These are phyloP conservation scores for Aspergillus sergii DNA, from an alignment of 2,329 filamentous ascomycete species.

Conservation along the genomic window DNA sequence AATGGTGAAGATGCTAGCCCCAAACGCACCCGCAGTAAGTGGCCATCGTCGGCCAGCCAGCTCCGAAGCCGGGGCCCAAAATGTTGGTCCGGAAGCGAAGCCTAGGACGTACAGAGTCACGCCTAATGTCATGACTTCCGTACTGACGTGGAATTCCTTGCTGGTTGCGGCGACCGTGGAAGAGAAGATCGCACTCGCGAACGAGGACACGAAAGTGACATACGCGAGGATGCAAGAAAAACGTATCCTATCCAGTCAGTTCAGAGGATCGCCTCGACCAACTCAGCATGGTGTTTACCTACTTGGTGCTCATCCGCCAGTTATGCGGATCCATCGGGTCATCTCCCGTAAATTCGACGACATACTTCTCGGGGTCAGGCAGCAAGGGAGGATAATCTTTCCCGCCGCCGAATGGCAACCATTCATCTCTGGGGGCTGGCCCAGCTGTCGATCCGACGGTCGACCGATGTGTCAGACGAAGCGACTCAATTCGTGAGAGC, in stretches of 20 bases:
- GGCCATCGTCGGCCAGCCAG: conserved; percentile 60
- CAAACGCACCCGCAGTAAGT: conserved; percentile 45
- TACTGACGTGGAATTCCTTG: conserved; percentile 47
- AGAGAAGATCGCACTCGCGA: conserved; percentile 67
- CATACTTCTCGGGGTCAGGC: conserved; percentile 55
- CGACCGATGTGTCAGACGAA: conserved; percentile 28
- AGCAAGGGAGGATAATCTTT: conserved; percentile 40
- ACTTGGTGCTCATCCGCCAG: conserved; percentile 52
- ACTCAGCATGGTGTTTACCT: neutral
- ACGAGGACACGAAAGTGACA: conserved; percentile 54
- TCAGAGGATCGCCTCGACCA: neutral
- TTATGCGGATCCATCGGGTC: conserved; percentile 58
- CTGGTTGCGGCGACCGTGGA: conserved; percentile 61
- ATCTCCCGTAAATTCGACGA: conserved; percentile 57
- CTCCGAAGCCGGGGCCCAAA: conserved; percentile 66
- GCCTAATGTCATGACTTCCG: conserved; percentile 48
- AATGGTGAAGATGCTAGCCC: conserved; percentile 49
- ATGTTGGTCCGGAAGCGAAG: conserved; percentile 60
- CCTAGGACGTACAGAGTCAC: conserved; percentile 53
- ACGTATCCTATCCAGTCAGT: conserved; percentile 5
- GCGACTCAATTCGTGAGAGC: conserved; percentile 32
- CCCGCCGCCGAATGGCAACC: conserved; percentile 32
- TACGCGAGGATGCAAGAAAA: conserved; percentile 36
- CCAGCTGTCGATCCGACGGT: conserved; percentile 28
- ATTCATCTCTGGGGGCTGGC: conserved; percentile 24